These are phyloP conservation scores for Salvia miltiorrhiza DNA, from an alignment of 257 asterid genomes.

Conservation along the genomic window DNA sequence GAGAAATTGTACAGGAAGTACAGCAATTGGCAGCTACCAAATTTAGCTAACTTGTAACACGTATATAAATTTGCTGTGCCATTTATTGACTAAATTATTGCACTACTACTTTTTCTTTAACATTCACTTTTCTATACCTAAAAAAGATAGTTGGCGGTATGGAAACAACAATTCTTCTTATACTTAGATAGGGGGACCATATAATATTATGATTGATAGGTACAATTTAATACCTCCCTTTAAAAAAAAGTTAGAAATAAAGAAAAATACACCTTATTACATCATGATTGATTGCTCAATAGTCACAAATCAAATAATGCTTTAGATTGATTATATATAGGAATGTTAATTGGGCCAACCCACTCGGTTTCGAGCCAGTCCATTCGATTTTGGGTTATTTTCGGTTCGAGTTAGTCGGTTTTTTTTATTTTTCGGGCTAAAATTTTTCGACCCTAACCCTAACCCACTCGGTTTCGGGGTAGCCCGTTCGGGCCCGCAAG, in stretches of 20 bases:
- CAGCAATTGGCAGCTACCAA: slow-evolving; percentile 32
- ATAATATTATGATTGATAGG: not conserved
- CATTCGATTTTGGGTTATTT: too few relatives aligned
- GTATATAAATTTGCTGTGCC: slow-evolving; percentile 21
- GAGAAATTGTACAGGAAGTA: slow-evolving; percentile 15
- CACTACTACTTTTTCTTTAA: not conserved
- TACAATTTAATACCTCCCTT: not conserved
- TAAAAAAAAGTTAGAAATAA: not conserved
- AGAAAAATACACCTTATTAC: not conserved
- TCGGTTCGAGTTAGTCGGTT: too few relatives aligned
- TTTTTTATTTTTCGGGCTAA: too few relatives aligned
- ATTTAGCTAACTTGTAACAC: slow-evolving; percentile 46
- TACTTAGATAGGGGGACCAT: slow-evolving; percentile 19
- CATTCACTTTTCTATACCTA: slow-evolving; percentile 4
- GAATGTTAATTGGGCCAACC: too few relatives aligned
- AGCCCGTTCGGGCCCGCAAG: too few relatives aligned
- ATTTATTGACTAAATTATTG: slow-evolving; percentile 23
- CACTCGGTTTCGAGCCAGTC: too few relatives aligned
- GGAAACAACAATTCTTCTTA: slow-evolving; percentile 23
- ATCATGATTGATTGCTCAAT: too few relatives aligned
- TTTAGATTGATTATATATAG: too few relatives aligned
- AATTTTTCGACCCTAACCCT: too few relatives aligned
- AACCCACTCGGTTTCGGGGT: too few relatives aligned
- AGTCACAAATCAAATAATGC: too few relatives aligned
- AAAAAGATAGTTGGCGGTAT: slow-evolving; percentile 19